Conservation (phyloP, 495 filamentous ascomycete genomes). For the Aspergillus ostianus region DNA sequence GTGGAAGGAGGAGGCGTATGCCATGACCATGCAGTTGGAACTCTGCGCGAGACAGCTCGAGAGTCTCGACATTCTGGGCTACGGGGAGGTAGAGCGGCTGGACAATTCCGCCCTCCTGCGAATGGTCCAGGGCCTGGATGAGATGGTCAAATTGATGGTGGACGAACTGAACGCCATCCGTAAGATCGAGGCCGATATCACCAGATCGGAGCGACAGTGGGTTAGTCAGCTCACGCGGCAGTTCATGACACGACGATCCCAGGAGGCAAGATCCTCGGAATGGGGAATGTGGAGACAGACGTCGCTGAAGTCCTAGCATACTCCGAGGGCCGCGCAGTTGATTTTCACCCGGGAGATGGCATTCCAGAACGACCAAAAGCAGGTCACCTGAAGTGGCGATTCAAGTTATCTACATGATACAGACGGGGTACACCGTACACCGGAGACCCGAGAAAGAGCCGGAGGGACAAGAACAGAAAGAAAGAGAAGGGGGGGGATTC, state of each 20-base stretch:
- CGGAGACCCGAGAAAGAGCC: not conserved
- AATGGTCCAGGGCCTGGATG: slow-evolving; percentile 28
- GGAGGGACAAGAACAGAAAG: not conserved
- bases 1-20: slow-evolving; percentile 44
- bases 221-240: slow-evolving; percentile 35
- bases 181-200: slow-evolving; percentile 39
- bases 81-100: slow-evolving; percentile 31
- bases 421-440: not conserved
- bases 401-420: not conserved
- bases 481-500: too few species aligned
- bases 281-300: slow-evolving; percentile 25
- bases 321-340: not conserved
- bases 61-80: slow-evolving; percentile 36
- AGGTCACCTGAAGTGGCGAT: not conserved
- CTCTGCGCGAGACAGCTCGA: slow-evolving; percentile 38
- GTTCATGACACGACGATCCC: slow-evolving; percentile 19
- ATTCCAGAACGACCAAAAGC: not conserved
- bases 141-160: slow-evolving; percentile 37
- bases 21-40: slow-evolving; percentile 39
- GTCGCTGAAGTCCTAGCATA: not conserved
- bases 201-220: slow-evolving; percentile 37
- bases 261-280: slow-evolving; percentile 10
- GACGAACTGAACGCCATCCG: slow-evolving; percentile 45
- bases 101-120: slow-evolving; percentile 37
- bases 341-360: not conserved